Conservation (phyloP, 306 rosid genomes). For the Cucurbita pepo region DNA sequence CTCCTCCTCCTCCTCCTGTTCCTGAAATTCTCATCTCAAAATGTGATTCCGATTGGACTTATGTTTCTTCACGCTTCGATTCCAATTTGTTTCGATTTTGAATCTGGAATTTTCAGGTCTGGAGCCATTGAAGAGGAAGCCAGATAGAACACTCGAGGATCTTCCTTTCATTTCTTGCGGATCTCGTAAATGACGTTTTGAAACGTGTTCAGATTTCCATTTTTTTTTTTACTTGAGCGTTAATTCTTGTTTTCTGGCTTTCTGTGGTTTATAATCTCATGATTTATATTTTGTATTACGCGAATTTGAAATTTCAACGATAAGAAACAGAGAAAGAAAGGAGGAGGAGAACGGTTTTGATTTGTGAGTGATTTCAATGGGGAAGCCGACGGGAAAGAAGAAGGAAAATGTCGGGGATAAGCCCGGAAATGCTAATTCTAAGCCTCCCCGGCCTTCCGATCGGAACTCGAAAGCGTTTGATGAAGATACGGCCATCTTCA, state of each 20-base stretch:
- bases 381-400: conserved; percentile 67
- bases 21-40: neutral
- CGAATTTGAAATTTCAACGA: neutral
- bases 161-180: neutral
- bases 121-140: neutral
- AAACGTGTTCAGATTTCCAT: too few species aligned
- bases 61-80: neutral
- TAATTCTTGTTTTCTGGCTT: neutral
- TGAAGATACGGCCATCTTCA: conserved; percentile 75
- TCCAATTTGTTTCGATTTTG: neutral
- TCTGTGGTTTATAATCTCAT: neutral
- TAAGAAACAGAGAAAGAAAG: neutral
- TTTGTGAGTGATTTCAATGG: conserved; percentile 31
- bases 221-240: neutral
- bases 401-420: conserved; percentile 27
- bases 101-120: neutral
- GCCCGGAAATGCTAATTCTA: conserved; percentile 25
- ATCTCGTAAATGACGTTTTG: neutral
- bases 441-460: conserved; percentile 20
- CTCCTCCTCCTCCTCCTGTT: neutral
- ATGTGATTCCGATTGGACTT: neutral
- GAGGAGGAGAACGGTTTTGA: conserved; percentile 9
- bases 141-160: neutral
- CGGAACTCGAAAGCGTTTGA: conserved; percentile 41
- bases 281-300: neutral